Evolutionary conservation across 1,284 basidiomycete genomes (phyloP), one percentile per base, ranked within the genome.

Genomic region (Agaricales sp.): DNA sequence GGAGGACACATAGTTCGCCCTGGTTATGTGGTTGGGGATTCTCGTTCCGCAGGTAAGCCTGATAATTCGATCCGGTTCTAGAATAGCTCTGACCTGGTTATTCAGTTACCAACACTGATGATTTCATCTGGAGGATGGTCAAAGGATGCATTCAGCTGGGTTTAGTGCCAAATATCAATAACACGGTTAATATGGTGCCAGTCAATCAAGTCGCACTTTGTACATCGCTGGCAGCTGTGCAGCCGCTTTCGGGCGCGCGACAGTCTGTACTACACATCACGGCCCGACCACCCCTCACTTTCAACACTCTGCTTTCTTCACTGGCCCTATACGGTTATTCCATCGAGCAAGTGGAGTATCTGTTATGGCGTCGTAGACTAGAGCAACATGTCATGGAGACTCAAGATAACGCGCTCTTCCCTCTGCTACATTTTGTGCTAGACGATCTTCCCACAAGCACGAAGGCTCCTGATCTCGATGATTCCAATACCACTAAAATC

Each of bases 131-230:
- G 94, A 82, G 96, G 18, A 74, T 99, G 63, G 91, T 98, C 63
- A 99, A 99, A 67, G 96, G 96, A 20, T 97, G 93, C 63, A 77
- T 96, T 45, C 96, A 99, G 65, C 82, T 99, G 3, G 95, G 95
- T 2, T 78, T 93, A 41, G 83, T 94, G 2, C 96, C 96, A 1
- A 91, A 99, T 63, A 98, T 99, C 66, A 92, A 97, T 74, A 99
- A 99, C 68, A 87, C 90, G 2, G 78, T 99, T 61, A 99, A 99
- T 69, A 95, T 98, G 89, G 90, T 94, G 16, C 96, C 96, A 0
- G 96, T 99, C 22, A 90, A 99, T 66, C 91, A 96, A 62, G 95
- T 99, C 53, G 94, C 96, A 1, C 76, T 82, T 2, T 86, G 90
- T 59, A 82, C 82, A 2, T 70, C 88, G 1, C 71, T 90, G 16